Evolutionary conservation across 2,329 filamentous ascomycete species (phyloP), one percentile per base, ranked within the genome.

Genomic region (Arthrobotrys musiformis): DNA sequence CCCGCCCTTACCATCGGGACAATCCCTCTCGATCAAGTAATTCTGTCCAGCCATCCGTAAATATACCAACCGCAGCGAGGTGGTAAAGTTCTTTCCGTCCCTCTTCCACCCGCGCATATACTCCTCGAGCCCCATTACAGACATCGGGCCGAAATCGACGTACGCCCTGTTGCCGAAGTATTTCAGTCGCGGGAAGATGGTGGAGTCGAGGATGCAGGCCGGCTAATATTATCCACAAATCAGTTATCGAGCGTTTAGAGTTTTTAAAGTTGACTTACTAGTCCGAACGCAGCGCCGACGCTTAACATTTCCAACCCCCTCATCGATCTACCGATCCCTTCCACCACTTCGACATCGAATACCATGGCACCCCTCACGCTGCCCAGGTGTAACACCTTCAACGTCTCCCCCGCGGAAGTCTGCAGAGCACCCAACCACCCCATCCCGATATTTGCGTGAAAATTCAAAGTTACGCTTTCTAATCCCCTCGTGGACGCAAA

Each of bases 241-340:
- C 5, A 22, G 8, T 26, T 30, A 13, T 9, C 9, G 8, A 13
- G n/a, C n/a, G n/a, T n/a, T n/a, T n/a, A 15, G 17, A 7, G 26
- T 15, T 48, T 52, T 19, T n/a, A 19, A 37, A 24, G 28, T 33
- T n/a, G n/a, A n/a, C 67, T 63, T 70, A 70, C 67, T 15, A 63
- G 2, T 2, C 19, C 28, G 56, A 42, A 26, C 15, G 56, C 6
- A 70, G 19, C 2, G 67, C n/a, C n/a, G n/a, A n/a, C n/a, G n/a
- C n/a, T 63, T 13, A 70, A 19, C 33, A 44, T 62, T 26, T 70
- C 67, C 30, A 70, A 17, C 2, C 56, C 56, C 15, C 17, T 44
- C n/a, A 50, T 17, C 3, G 13, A 56, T 28, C 15, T 70, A 4
- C 67, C 67, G 7, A 70, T 15, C 22, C 28, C 40, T 33, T 70